Conservation (phyloP, 2,329 filamentous ascomycete genomes). For the Aspergillus calidoustus region DNA sequence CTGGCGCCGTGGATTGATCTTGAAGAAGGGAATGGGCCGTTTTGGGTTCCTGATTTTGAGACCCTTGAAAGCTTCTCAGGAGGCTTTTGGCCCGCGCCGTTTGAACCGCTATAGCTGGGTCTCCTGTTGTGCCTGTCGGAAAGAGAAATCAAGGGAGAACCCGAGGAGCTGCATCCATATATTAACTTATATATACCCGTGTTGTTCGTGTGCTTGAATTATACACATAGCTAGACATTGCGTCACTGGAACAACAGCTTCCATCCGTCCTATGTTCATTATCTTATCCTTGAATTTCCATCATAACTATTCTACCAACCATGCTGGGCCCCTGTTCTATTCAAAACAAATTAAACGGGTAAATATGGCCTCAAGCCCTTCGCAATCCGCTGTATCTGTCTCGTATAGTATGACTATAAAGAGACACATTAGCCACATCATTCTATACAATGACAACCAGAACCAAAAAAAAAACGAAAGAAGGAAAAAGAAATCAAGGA, state of each 20-base stretch:
- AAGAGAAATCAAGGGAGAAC: too few species aligned
- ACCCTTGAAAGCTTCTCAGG: conserved; percentile 38
- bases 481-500: conserved; percentile 1
- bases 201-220: not conserved
- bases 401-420: conserved; percentile 29
- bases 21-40: conserved; percentile 36
- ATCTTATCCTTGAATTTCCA: too few species aligned
- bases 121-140: too few species aligned
- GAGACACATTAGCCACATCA: conserved; percentile 3
- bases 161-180: too few species aligned
- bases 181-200: not conserved
- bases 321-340: not conserved
- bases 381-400: conserved; percentile 35
- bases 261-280: too few species aligned
- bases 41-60: conserved; percentile 49
- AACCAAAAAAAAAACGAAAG: not conserved
- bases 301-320: too few species aligned
- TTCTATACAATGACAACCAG: not conserved
- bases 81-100: conserved; percentile 34
- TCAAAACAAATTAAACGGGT: conserved; percentile 9
- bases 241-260: too few species aligned
- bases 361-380: conserved; percentile 27
- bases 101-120: conserved; percentile 33
- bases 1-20: conserved; percentile 48
- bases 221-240: not conserved